Conservation (phyloP, 768 basidiomycete genomes). For the Sistotremastrum niveocremeum region DNA sequence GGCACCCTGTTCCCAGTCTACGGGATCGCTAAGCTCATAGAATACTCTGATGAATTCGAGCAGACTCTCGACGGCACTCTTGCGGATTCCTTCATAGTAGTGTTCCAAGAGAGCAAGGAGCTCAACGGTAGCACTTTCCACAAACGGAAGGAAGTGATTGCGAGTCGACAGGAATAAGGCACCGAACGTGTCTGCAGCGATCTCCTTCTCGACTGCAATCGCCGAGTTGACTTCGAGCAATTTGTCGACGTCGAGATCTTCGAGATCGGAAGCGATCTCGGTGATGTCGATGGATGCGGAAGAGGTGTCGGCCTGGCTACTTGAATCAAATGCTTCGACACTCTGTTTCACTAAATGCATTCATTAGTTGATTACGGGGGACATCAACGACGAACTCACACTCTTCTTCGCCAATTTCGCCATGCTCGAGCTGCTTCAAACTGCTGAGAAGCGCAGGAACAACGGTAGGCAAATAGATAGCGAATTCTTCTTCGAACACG, state of each 20-base stretch:
- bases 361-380: not conserved
- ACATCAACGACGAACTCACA: constrained; percentile 13
- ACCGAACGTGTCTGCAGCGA: constrained; percentile 92
- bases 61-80: constrained; percentile 78
- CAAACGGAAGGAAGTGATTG: constrained; percentile 77
- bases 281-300: constrained; percentile 62
- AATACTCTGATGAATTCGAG: constrained; percentile 83
- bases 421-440: constrained; percentile 72
- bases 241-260: constrained; percentile 55
- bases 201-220: constrained; percentile 98
- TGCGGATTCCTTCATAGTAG: constrained; percentile 96
- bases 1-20: constrained; percentile 72
- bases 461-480: constrained; percentile 71
- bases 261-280: constrained; percentile 46
- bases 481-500: constrained; percentile 91
- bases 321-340: not conserved
- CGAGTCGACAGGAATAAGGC: constrained; percentile 76
- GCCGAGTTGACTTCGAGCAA: constrained; percentile 89
- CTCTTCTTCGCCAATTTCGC: constrained; percentile 34
- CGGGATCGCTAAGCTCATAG: constrained; percentile 74
- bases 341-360: not conserved
- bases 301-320: constrained; percentile 34
- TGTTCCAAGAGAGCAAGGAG: constrained; percentile 72
- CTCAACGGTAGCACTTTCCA: constrained; percentile 70
- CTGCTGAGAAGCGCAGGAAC: constrained; percentile 76